Percentiles rank a stretch among this genome's conserved stretches.
Conservation (phyloP, 345 rosid genomes). For the Lepidium sativum region DNA sequence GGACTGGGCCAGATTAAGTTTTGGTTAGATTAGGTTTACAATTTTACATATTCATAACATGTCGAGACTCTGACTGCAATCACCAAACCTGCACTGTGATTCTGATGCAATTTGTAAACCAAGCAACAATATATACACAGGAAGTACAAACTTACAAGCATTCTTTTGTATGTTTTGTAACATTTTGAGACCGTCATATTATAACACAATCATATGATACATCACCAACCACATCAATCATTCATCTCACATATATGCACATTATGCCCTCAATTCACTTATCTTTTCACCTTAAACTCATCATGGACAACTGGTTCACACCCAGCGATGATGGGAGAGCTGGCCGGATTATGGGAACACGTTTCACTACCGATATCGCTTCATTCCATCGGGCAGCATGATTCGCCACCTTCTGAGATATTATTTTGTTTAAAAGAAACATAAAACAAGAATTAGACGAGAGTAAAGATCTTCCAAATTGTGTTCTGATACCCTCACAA, state of each 20-base stretch:
- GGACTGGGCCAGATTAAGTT: no score
- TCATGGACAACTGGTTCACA: constrained; percentile 70
- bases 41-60: not conserved
- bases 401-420: constrained; percentile 30
- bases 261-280: not conserved
- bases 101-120: constrained; percentile 7
- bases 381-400: constrained; percentile 77
- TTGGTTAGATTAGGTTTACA: no score
- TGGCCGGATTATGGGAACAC: constrained; percentile 73
- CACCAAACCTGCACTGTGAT: not conserved
- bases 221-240: constrained; percentile 15
- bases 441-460: constrained; percentile 2
- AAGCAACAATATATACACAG: constrained; percentile 1
- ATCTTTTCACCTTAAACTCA: constrained; percentile 52
- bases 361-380: constrained; percentile 76
- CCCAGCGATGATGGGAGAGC: constrained; percentile 50
- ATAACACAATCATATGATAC: constrained; percentile 9
- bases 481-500: not conserved
- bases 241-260: constrained; percentile 3
- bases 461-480: not conserved
- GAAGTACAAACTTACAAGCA: constrained; percentile 15
- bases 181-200: not conserved
- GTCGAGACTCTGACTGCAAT: not conserved
- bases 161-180: constrained; percentile 4
- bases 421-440: not conserved